A percentile compares a stretch with the other conserved stretches of the same genome.
Evolutionary conservation across 768 basidiomycete genomes (phyloP).

Genomic region (Xerocomellus chrysenteron): DNA sequence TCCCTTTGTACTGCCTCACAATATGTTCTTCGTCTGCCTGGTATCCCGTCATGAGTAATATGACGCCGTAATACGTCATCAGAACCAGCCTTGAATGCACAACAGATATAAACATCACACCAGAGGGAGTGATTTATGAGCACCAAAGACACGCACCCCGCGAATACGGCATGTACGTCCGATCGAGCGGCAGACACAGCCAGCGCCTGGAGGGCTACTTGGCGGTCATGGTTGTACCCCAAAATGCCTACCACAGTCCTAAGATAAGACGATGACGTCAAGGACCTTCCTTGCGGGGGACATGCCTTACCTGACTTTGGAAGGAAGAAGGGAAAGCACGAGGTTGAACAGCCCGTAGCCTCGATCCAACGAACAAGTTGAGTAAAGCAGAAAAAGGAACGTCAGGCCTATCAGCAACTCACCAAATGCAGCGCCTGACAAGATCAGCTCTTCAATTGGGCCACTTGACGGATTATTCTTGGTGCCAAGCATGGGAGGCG

Average conservation of each 20-base stretch:
- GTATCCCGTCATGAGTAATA: conserved; percentile 69
- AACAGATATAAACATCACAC: neutral
- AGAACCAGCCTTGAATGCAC: conserved; percentile 53
- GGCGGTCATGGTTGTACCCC: conserved; percentile 72
- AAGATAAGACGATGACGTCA: neutral
- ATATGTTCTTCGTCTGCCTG: conserved; percentile 72
- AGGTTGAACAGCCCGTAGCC: conserved; percentile 76
- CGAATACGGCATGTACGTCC: conserved; percentile 76
- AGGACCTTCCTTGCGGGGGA: neutral
- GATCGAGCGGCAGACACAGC: conserved; percentile 62
- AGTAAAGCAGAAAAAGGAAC: neutral
- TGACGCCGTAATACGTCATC: conserved; percentile 77
- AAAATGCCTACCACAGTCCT: conserved; percentile 74
- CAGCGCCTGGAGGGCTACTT: conserved; percentile 65
- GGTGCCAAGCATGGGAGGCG: conserved; percentile 17
- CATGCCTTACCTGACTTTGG: conserved; percentile 57
- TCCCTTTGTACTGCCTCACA: conserved; percentile 57
- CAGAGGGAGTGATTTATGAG: neutral
- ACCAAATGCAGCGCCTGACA: conserved; percentile 80
- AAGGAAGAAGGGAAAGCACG: conserved; percentile 73
- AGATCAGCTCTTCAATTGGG: conserved; percentile 67
- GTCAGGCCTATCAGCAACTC: conserved; percentile 15
- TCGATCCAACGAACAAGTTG: neutral
- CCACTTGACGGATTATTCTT: conserved; percentile 42
- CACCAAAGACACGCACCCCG: conserved; percentile 51